Conservation (phyloP, 2,329 filamentous ascomycete species). For the Chaetomiaceae sp. region DNA sequence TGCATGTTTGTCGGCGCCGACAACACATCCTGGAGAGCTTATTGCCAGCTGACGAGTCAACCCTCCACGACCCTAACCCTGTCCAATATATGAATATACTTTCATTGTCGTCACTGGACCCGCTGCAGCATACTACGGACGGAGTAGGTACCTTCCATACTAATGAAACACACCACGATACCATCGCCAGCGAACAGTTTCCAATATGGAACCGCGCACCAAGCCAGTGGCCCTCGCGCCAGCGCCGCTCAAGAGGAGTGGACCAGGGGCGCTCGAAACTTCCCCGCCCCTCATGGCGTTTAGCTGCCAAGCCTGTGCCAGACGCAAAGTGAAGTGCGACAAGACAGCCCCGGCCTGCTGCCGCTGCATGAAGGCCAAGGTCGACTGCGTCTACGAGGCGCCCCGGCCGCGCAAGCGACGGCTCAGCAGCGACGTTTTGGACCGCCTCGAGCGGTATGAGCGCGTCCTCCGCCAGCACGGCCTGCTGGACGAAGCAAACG, state of each 20-base stretch:
- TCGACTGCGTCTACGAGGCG: neutral
- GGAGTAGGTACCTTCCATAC: too few relatives aligned
- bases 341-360: neutral
- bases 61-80: too few relatives aligned
- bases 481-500: neutral
- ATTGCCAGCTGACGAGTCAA: too few relatives aligned
- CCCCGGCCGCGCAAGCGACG: neutral
- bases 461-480: neutral
- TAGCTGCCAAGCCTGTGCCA: neutral
- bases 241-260: neutral
- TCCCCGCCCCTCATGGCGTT: neutral
- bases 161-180: too few relatives aligned
- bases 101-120: too few relatives aligned
- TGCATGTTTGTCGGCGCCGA: too few relatives aligned
- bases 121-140: too few relatives aligned
- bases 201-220: too few relatives aligned
- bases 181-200: too few relatives aligned
- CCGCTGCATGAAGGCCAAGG: neutral
- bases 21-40: too few relatives aligned
- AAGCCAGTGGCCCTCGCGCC: neutral
- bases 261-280: neutral
- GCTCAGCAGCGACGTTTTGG: neutral
- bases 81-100: too few relatives aligned
- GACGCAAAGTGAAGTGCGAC: neutral
- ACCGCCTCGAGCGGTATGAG: neutral